These are phyloP conservation scores for Pyrenula massariospora DNA, from an alignment of 495 filamentous ascomycete species.

Conservation along the genomic window DNA sequence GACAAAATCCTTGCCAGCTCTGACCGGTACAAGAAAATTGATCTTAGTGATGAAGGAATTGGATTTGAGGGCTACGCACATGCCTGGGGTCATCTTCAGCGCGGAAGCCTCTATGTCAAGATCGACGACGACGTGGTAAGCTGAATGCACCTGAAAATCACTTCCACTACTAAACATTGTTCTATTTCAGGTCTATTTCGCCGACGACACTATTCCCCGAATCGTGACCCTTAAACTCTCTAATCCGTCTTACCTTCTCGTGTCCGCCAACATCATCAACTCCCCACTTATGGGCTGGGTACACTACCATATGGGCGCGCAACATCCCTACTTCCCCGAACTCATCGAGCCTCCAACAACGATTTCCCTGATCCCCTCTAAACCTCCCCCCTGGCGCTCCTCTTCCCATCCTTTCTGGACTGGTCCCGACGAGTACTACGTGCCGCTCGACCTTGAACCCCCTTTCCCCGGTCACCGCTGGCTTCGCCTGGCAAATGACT, in stretches of 20 bases:
- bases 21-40: conserved; percentile 10
- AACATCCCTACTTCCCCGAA: conserved; percentile 34
- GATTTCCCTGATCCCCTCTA: conserved; percentile 5
- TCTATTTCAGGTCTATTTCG: conserved; percentile 24
- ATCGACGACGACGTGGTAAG: conserved; percentile 41
- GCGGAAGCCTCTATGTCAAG: conserved; percentile 33
- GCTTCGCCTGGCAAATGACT: conserved; percentile 22
- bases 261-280: conserved; percentile 37
- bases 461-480: conserved; percentile 28
- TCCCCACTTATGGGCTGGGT: conserved; percentile 29
- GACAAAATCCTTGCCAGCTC: conserved; percentile 11
- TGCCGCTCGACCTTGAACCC: conserved; percentile 8
- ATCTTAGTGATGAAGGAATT: conserved; percentile 3
- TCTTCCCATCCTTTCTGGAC: conserved; percentile 13
- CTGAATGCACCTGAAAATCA: background rate
- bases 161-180: background rate
- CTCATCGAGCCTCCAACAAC: conserved; percentile 7
- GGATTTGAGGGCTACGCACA: conserved; percentile 20
- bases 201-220: conserved; percentile 32
- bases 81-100: conserved; percentile 11
- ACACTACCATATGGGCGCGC: conserved; percentile 30
- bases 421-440: conserved; percentile 9
- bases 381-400: conserved; percentile 9
- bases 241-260: conserved; percentile 27
- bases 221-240: conserved; percentile 27